A percentile compares a stretch with the other conserved stretches of the same genome.
These are phyloP conservation scores for Luffa aegyptiaca DNA, from an alignment of 306 rosid species.

Conservation along the genomic window DNA sequence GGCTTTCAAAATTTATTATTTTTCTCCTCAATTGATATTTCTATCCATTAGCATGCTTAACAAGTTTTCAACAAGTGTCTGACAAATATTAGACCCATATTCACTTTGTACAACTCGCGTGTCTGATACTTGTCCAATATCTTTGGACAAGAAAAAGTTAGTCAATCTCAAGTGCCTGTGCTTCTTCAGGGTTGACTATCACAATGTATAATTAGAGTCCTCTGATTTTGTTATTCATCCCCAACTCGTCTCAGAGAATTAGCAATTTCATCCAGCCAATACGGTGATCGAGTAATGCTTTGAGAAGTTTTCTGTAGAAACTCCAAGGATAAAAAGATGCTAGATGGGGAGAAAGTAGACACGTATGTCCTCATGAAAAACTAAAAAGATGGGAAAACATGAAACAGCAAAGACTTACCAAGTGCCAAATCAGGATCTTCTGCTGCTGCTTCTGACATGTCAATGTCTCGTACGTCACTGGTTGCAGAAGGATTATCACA, in stretches of 20 bases:
- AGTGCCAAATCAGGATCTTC: slow-evolving; percentile 88
- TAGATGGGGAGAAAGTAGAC: not conserved
- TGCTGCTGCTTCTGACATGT: slow-evolving; percentile 73
- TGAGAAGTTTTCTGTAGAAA: not conserved
- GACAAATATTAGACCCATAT: not conserved
- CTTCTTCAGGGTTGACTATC: not conserved
- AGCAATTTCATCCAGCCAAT: not conserved
- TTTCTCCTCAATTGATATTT: not conserved
- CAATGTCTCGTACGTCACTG: slow-evolving; percentile 60
- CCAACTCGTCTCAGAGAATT: not conserved
- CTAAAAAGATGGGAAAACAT: not conserved
- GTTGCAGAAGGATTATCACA: slow-evolving; percentile 48
- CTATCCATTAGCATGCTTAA: not conserved
- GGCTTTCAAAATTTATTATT: not conserved
- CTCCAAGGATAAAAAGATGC: not conserved
- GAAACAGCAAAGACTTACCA: slow-evolving; percentile 38
- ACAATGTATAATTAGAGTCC: not conserved
- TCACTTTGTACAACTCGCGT: not conserved
- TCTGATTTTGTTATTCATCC: not conserved
- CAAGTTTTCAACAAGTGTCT: not conserved
- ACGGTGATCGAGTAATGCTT: not conserved
- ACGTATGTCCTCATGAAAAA: not conserved
- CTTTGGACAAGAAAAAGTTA: not conserved
- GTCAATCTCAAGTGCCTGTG: not conserved
- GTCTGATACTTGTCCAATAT: not conserved